A percentile compares a stretch with the other conserved stretches of the same genome.
Conservation (phyloP, 306 rosid genomes). For the Cicer bijugum region DNA sequence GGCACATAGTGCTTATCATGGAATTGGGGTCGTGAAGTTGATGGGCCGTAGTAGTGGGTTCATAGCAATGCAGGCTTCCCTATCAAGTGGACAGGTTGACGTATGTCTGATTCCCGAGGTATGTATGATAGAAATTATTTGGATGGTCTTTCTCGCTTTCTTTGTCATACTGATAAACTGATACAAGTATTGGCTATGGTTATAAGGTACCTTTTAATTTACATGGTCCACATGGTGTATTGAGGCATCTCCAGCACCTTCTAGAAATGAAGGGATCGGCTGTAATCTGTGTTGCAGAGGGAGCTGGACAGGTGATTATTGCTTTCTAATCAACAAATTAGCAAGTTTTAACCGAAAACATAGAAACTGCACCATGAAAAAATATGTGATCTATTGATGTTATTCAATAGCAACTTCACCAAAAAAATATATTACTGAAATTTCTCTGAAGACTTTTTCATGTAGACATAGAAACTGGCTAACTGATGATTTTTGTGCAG, state of each 20-base stretch:
- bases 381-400: background rate
- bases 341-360: background rate
- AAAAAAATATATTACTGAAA: background rate
- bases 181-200: slow-evolving; percentile 44
- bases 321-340: slow-evolving; percentile 6
- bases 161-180: slow-evolving; percentile 34
- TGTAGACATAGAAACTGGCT: slow-evolving; percentile 31
- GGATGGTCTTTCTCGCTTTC: slow-evolving; percentile 14
- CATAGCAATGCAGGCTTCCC: slow-evolving; percentile 96
- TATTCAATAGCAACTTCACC: background rate
- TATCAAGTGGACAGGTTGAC: slow-evolving; percentile 96
- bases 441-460: slow-evolving; percentile 23
- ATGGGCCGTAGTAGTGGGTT: slow-evolving; percentile 99
- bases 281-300: slow-evolving; percentile 92
- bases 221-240: slow-evolving; percentile 87
- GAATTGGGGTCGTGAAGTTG: slow-evolving; percentile 90
- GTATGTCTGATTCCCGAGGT: slow-evolving; percentile 98
- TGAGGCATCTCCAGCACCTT: slow-evolving; percentile 83
- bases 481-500: slow-evolving; percentile 59
- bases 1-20: slow-evolving; percentile 99
- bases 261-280: slow-evolving; percentile 95
- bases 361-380: too few relatives aligned
- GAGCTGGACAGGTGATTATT: slow-evolving; percentile 92
- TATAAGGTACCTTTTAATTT: slow-evolving; percentile 74
- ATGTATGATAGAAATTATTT: slow-evolving; percentile 38